Base-by-base conservation (phyloP, 352 stramenopile species). In the Peronospora belbahrii region DNA sequence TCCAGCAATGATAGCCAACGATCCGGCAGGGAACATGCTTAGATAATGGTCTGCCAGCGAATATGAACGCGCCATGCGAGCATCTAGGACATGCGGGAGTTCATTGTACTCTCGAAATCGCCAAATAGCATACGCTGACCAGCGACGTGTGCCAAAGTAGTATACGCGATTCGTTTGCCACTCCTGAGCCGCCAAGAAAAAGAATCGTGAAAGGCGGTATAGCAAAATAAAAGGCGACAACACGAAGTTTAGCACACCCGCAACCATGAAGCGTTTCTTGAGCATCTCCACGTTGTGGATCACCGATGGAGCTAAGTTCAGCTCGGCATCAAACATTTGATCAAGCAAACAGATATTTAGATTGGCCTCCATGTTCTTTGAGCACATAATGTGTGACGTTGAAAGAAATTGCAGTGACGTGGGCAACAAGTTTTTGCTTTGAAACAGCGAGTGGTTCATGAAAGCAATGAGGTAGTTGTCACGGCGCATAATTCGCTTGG, bases 391-490 rank as follows among this genome's bases (percentile, higher is more conserved):
- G 49, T 91, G 79, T 31, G 76, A 71, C 25, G 66, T 82, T 6
- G 75, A 85, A 9, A 83, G 56, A 55, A 86, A 83, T 43, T 94
- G 65, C 50, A 95, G 43, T 33, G 49, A 65, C 27, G 70, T 42
- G 0, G 88, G 91, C 28, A 97, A 52, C 14, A 89, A 34, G 36
- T 78, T 69, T 18, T 67, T 75, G 13, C 95, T 69, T 62, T 98
- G 87, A 32, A 99, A 86, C 10, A 98, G 64, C 19, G 83, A 67
- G 42, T 94, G 74, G 68, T 98, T 98, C 71, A 99, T 96, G 55
- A 98, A 94, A 8, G 93, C 94, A 47, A 99, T 96, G 13, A 99
- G 60, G 63, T 97, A 99, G 67, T 99, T 99, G 43, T 99, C 95
- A 33, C 95, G 88, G 3, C 96, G 83, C 83, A 99, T 96, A 63